Evolutionary conservation across 345 rosid species (phyloP).

Genomic region (Dimocarpus longan): DNA sequence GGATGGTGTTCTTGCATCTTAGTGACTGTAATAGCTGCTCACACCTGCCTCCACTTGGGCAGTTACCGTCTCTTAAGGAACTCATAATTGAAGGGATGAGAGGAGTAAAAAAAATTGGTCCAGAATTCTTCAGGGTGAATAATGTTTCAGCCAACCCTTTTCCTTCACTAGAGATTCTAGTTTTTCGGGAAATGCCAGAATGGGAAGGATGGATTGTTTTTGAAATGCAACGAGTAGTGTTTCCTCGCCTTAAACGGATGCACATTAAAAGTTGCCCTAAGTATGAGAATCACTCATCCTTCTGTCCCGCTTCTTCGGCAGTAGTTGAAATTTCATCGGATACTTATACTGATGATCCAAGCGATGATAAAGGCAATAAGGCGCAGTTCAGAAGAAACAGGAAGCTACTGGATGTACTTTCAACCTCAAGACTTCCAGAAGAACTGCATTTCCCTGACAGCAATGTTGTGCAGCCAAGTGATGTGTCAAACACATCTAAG

Average conservation of each 20-base stretch:
- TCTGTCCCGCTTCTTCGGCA: slow-evolving; percentile 12
- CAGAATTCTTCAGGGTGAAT: slow-evolving; percentile 23
- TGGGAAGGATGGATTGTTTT: neutral
- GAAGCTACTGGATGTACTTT: too few species aligned
- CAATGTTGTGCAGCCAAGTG: too few species aligned
- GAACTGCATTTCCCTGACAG: too few species aligned
- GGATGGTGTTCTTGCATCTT: slow-evolving; percentile 14
- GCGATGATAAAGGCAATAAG: too few species aligned
- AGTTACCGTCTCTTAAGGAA: slow-evolving; percentile 24
- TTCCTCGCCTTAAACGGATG: slow-evolving; percentile 30
- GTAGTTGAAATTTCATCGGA: slow-evolving; percentile 5
- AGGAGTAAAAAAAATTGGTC: slow-evolving; percentile 16
- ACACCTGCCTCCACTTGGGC: slow-evolving; percentile 36
- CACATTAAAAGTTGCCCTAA: slow-evolving; percentile 21
- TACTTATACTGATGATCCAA: too few species aligned
- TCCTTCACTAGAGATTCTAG: slow-evolving; percentile 23
- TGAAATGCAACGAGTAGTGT: neutral
- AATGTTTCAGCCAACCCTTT: slow-evolving; percentile 13
- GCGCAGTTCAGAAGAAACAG: too few species aligned
- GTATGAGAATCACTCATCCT: neutral
- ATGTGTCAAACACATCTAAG: too few species aligned
- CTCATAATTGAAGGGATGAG: slow-evolving; percentile 24
- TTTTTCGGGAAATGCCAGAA: slow-evolving; percentile 16
- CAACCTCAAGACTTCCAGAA: too few species aligned
- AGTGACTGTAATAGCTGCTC: slow-evolving; percentile 17